phyloP scores from a whole-genome alignment of 495 filamentous ascomycete species.

The Xylaria castorea region DNA sequence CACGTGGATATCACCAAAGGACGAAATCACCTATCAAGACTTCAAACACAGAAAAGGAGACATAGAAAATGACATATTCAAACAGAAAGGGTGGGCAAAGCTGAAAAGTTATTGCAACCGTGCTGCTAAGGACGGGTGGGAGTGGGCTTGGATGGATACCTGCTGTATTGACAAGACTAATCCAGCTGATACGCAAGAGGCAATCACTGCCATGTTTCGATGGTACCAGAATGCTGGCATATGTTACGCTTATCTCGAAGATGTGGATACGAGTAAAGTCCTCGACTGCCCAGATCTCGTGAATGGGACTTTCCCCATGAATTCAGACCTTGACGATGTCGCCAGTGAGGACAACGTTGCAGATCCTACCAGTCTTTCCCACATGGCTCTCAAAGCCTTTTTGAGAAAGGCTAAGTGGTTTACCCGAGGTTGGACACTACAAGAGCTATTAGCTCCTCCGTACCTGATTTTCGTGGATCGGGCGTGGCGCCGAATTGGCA shows the following conservation, averaged over 20 bases:
- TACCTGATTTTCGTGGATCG: no score
- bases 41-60: not conserved
- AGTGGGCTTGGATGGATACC: conserved; percentile 44
- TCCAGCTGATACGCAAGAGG: conserved; percentile 40
- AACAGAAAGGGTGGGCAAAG: conserved; percentile 15
- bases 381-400: not conserved
- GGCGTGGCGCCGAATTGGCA: no score
- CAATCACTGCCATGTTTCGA: conserved; percentile 52
- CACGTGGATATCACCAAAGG: conserved; percentile 9
- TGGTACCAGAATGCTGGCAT: conserved; percentile 42
- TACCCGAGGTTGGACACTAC: conserved; percentile 13
- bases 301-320: no score
- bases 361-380: no score
- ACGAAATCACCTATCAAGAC: conserved; percentile 8
- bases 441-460: conserved; percentile 9
- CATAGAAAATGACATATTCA: not conserved
- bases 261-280: conserved; percentile 14
- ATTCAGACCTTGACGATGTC: not conserved
- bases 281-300: no score
- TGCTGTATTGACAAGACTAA: conserved; percentile 46
- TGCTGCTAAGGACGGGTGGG: conserved; percentile 18
- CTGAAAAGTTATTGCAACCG: not conserved
- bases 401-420: not conserved
- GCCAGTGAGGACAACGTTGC: not conserved
- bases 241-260: conserved; percentile 46